These are phyloP conservation scores for Phylloporus scabripes DNA, from an alignment of 768 basidiomycete genomes.

Conservation along the genomic window DNA sequence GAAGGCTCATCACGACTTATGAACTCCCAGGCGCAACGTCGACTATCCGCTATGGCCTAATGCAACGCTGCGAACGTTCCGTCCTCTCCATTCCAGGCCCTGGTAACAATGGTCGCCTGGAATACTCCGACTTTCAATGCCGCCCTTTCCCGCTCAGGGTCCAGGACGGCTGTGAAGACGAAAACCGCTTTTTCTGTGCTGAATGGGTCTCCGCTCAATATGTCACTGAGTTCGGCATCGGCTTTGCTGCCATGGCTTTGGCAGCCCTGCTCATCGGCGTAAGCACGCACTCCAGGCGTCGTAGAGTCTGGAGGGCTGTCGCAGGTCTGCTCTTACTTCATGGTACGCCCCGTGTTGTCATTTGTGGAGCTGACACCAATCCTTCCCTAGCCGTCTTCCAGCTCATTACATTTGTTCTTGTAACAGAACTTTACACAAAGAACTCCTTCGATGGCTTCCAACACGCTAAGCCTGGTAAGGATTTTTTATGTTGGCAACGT, in stretches of 20 bases:
- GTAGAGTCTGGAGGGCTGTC: conserved; percentile 72
- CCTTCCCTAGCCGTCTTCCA: conserved; percentile 47
- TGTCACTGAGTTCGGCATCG: conserved; percentile 55
- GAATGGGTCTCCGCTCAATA: conserved; percentile 71
- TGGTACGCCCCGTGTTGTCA: conserved; percentile 32
- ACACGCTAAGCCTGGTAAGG: conserved; percentile 55
- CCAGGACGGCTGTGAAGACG: conserved; percentile 41
- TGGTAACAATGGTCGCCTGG: conserved; percentile 37
- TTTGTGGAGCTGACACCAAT: neutral
- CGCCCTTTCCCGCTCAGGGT: conserved; percentile 58
- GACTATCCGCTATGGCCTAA: conserved; percentile 55
- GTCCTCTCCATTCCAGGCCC: conserved; percentile 44
- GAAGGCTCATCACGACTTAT: conserved; percentile 38
- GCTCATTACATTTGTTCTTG: conserved; percentile 54
- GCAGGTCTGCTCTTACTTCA: conserved; percentile 60
- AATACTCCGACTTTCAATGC: conserved; percentile 56
- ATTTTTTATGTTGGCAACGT: neutral
- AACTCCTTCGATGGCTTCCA: conserved; percentile 47
- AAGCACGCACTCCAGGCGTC: conserved; percentile 65
- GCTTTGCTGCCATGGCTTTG: conserved; percentile 57
- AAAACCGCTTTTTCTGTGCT: conserved; percentile 56
- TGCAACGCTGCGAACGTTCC: conserved; percentile 50
- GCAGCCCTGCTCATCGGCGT: conserved; percentile 60
- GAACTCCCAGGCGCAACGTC: conserved; percentile 40
- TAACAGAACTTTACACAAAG: conserved; percentile 54